A percentile compares a stretch with the other conserved stretches of the same genome.
Evolutionary conservation across 2,329 filamentous ascomycete species (phyloP).

Genomic region (Aspergillus latus): DNA sequence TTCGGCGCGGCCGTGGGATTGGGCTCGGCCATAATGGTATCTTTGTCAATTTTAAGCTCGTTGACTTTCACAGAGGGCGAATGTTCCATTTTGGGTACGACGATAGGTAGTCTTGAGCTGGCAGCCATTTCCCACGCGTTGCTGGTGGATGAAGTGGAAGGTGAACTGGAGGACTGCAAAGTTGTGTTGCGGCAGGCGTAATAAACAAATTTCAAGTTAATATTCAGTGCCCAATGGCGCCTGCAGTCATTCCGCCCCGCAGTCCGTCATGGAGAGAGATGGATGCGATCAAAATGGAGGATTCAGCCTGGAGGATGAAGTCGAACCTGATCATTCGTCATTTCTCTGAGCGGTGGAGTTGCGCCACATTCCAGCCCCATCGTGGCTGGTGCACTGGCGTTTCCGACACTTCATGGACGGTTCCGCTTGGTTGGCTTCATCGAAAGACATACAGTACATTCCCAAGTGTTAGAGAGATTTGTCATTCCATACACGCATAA

Average conservation of each 20-base stretch:
- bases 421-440: too few relatives aligned
- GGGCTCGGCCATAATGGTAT: not conserved
- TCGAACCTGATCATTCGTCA: not conserved
- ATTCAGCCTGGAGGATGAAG: not conserved
- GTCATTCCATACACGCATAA: too few relatives aligned
- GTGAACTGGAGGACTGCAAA: too few relatives aligned
- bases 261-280: not conserved
- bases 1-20: not conserved
- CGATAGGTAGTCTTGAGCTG: conserved; percentile 12
- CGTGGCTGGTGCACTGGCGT: not conserved
- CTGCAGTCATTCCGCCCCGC: not conserved
- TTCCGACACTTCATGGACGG: too few relatives aligned
- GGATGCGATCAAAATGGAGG: not conserved
- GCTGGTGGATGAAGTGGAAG: not conserved
- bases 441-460: too few relatives aligned
- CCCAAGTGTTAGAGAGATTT: too few relatives aligned
- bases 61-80: conserved; percentile 5
- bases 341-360: not conserved
- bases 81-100: conserved; percentile 22
- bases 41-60: not conserved
- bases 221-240: too few relatives aligned
- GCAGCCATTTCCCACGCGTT: conserved; percentile 9
- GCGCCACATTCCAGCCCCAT: conserved; percentile 4
- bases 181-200: not conserved
- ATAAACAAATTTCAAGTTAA: not conserved